Percentiles rank a stretch among this genome's conserved stretches.
Conservation (phyloP, 2,329 filamentous ascomycete species). For the Beauveria asiatica region DNA sequence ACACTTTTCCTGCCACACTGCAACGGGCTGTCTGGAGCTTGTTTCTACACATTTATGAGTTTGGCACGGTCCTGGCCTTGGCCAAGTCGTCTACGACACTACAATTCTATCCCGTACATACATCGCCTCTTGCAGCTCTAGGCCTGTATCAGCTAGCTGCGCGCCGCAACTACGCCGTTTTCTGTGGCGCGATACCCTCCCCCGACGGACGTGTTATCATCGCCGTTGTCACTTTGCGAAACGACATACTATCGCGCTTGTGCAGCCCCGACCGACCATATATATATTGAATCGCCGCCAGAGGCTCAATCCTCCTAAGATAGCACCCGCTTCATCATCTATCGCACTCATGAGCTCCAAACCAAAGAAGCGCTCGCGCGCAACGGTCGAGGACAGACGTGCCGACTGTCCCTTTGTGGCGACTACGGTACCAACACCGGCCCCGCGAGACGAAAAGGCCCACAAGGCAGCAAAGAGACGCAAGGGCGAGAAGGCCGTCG, state of each 20-base stretch:
- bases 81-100: background rate
- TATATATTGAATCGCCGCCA: background rate
- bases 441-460: background rate
- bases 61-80: background rate
- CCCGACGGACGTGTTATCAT: background rate
- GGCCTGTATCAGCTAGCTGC: background rate
- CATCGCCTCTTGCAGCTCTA: background rate
- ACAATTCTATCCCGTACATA: background rate
- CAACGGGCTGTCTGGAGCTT: background rate
- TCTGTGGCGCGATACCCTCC: background rate
- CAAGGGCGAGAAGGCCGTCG: conserved; percentile 30
- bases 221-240: background rate
- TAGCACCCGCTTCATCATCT: background rate
- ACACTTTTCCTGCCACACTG: background rate
- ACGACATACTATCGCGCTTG: background rate
- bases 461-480: conserved; percentile 32
- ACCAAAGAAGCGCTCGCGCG: conserved; percentile 43
- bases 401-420: conserved; percentile 50
- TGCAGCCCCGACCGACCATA: background rate
- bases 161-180: background rate
- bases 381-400: conserved; percentile 39
- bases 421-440: conserved; percentile 17
- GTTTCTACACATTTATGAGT: background rate
- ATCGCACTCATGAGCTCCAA: conserved; percentile 19
- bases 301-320: background rate